phyloP scores from a whole-genome alignment of 202 grass and related monocot genomes.

The Brachypodium distachyon region DNA sequence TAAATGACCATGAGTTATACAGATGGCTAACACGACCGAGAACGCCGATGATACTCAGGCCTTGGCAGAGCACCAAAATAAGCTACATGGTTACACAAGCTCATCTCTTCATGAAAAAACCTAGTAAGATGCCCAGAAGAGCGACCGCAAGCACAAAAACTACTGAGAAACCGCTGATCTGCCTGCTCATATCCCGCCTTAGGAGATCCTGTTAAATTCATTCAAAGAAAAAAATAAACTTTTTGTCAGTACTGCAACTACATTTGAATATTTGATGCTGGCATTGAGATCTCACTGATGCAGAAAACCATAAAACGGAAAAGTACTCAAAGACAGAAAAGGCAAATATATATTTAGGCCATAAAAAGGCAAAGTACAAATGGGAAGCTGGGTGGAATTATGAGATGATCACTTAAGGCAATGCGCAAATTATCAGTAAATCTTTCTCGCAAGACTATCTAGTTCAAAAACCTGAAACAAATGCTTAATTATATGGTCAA shows the following conservation, averaged over 20 bases:
- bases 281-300: neutral
- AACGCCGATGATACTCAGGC: neutral
- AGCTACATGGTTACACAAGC: neutral
- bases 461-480: neutral
- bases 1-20: slow-evolving; percentile 7
- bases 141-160: slow-evolving; percentile 45
- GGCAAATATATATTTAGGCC: neutral
- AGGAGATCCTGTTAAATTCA: slow-evolving; percentile 47
- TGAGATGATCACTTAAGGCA: neutral
- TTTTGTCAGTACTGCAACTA: neutral
- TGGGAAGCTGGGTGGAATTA: neutral
- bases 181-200: slow-evolving; percentile 45
- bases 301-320: neutral
- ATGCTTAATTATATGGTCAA: neutral
- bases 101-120: slow-evolving; percentile 73
- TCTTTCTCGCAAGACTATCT: neutral
- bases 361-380: neutral
- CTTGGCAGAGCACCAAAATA: neutral
- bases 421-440: neutral
- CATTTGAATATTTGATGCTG: neutral
- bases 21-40: slow-evolving; percentile 13
- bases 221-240: neutral
- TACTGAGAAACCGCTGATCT: slow-evolving; percentile 48
- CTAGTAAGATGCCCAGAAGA: slow-evolving; percentile 64
- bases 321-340: neutral